These are phyloP conservation scores for Graphiopsis chlorocephala DNA, from an alignment of 2,329 filamentous ascomycete genomes.

Conservation along the genomic window DNA sequence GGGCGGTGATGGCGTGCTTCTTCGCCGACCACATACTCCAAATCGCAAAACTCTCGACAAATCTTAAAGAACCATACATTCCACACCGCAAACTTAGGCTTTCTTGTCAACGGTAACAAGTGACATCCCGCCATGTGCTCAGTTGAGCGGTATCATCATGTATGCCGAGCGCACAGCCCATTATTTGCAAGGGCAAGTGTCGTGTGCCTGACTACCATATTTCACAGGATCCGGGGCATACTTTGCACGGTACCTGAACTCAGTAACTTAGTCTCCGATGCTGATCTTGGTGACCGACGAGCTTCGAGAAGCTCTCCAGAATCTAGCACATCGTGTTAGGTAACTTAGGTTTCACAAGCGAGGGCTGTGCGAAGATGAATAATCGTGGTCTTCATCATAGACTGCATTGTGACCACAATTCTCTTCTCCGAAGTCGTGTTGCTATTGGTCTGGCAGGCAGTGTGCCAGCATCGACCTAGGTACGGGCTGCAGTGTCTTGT, in stretches of 20 bases:
- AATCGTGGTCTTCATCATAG: neutral
- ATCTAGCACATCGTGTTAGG: neutral
- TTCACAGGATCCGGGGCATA: neutral
- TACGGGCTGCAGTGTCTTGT: neutral
- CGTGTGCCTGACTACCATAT: constrained; percentile 29
- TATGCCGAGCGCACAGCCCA: constrained; percentile 1
- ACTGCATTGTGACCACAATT: neutral
- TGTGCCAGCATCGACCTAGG: neutral
- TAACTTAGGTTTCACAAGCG: neutral
- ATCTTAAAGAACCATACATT: neutral
- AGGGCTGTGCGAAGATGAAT: neutral
- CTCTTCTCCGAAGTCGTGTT: neutral
- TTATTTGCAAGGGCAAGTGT: constrained; percentile 21
- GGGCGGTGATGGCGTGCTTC: neutral
- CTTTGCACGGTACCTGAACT: neutral
- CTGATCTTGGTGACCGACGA: neutral
- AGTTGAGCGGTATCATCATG: neutral
- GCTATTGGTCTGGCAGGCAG: neutral
- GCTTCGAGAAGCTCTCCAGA: neutral
- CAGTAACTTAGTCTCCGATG: neutral
- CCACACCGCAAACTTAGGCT: neutral
- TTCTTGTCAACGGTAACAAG: neutral
- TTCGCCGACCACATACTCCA: neutral
- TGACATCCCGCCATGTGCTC: neutral
- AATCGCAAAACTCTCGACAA: neutral